Evolutionary conservation across 2,329 filamentous ascomycete species (phyloP), one percentile per base, ranked within the genome.

Genomic region (Graphilbum ipis-grandicollis): DNA sequence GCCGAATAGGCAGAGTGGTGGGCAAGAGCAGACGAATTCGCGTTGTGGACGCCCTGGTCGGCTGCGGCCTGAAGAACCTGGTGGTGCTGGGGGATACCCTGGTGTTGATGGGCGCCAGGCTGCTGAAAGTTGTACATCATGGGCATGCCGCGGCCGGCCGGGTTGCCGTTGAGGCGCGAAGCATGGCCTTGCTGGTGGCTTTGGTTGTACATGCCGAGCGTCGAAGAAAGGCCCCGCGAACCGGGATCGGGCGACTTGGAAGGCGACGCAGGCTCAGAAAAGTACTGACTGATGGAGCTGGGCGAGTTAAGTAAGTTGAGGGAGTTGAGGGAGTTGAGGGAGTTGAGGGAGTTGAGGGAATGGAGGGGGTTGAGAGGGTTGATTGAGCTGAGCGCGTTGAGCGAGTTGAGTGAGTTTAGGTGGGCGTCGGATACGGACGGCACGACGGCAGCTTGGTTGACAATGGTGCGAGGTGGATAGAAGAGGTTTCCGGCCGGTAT

Each of bases 131-230:
- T 75, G 58, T 82, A 82, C 50, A 77, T 66, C 61, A 84, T 64
- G 44, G 68, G 71, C 65, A 62, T 58, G 44, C 60, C 64, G 46
- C 69, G 66, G 44, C 72, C 69, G 44, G 63, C 65, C 21, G 69
- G 68, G 44, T 73, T 73, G 48, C 77, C 79, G 59, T 84, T 85
- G 57, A 84, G 69, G 59, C 81, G 75, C 59, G 70, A 71, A 61
- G 76, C 76, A 54, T 83, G 79, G 54, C 74, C 73, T 59, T 77
- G 75, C 53, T 80, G 75, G 54, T 70, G 75, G 52, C 66, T 66
- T 56, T 81, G 75, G 52, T 72, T 74, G 65, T 78, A 85, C 79
- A 85, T 85, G 55, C 66, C 66, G 56, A 52, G 50, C 19, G 45
- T 38, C 43, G 48, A 48, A 38, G 50, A 50, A 38, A 48, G 58